Evolutionary conservation across 192 early-diverging fungal species (phyloP).

Genomic region (Spizellomyces punctatus): DNA sequence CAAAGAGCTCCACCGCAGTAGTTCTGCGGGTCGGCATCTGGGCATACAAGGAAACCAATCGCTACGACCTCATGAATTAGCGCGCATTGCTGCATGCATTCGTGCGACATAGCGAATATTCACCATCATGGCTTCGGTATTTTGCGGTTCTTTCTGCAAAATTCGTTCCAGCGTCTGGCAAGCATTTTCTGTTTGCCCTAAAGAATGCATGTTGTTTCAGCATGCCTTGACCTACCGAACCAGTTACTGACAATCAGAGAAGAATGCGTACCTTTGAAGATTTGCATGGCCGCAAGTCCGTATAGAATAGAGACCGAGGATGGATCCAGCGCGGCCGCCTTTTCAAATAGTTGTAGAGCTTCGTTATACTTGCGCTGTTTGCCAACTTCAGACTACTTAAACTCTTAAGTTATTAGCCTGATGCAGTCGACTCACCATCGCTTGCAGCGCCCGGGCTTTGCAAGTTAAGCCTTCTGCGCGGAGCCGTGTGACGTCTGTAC

Average conservation of each 20-base stretch:
- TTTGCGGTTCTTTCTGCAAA: conserved; percentile 43
- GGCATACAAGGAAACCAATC: conserved; percentile 17
- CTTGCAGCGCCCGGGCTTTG: conserved; percentile 37
- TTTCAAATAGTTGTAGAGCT: conserved; percentile 70
- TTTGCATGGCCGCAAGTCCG: conserved; percentile 75
- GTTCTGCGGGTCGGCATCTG: background rate
- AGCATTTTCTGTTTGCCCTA: conserved; percentile 17
- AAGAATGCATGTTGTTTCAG: background rate
- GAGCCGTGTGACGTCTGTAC: conserved; percentile 14
- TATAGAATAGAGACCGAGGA: conserved; percentile 71
- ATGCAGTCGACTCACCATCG: conserved; percentile 28
- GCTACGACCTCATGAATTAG: conserved; percentile 2
- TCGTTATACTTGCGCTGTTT: conserved; percentile 66
- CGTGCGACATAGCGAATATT: background rate
- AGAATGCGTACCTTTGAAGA: conserved; percentile 51
- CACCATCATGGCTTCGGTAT: conserved; percentile 39
- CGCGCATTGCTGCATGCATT: background rate
- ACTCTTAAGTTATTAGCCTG: background rate
- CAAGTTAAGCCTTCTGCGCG: conserved; percentile 40
- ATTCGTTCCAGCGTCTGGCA: conserved; percentile 13
- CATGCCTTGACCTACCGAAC: background rate
- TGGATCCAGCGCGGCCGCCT: conserved; percentile 68
- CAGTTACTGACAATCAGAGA: background rate
- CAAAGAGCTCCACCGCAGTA: conserved; percentile 6
- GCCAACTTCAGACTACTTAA: background rate